Conservation (phyloP, 495 filamentous ascomycete genomes). For the Pseudoneurospora amorphoporcata region DNA sequence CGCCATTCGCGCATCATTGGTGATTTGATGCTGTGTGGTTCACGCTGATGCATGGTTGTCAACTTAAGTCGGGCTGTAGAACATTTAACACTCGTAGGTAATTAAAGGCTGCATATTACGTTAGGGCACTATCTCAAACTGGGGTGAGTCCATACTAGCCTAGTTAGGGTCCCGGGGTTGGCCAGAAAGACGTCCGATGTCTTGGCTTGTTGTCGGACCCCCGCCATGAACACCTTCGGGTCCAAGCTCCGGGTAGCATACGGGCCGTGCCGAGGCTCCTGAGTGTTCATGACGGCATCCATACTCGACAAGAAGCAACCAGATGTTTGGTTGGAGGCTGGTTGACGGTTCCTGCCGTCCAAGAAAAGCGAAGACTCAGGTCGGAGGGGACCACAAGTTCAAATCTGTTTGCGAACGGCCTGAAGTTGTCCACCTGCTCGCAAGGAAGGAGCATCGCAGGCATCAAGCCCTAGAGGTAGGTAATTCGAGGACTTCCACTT, state of each 20-base stretch:
- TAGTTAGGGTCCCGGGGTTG: background rate
- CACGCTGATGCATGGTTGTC: background rate
- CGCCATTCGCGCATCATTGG: background rate
- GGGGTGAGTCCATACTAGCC: background rate
- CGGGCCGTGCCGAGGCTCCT: background rate
- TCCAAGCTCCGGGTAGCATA: background rate
- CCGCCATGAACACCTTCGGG: background rate
- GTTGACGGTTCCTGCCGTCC: background rate
- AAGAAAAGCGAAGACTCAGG: background rate
- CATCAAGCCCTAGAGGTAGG: background rate
- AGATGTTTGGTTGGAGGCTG: background rate
- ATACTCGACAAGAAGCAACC: background rate
- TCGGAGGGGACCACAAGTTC: background rate
- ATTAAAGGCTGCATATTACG: background rate
- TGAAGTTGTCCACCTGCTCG: background rate
- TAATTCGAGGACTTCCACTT: background rate
- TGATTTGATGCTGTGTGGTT: background rate
- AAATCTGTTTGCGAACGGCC: background rate
- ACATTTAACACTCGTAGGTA: background rate
- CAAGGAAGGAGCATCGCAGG: background rate
- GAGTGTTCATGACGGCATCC: background rate
- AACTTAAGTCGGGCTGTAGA: background rate
- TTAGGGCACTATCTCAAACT: background rate
- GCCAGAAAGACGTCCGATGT: background rate
- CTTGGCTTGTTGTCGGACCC: background rate